phyloP scores from a whole-genome alignment of 1,284 basidiomycete genomes.

The Malassezia yamatoensis region DNA sequence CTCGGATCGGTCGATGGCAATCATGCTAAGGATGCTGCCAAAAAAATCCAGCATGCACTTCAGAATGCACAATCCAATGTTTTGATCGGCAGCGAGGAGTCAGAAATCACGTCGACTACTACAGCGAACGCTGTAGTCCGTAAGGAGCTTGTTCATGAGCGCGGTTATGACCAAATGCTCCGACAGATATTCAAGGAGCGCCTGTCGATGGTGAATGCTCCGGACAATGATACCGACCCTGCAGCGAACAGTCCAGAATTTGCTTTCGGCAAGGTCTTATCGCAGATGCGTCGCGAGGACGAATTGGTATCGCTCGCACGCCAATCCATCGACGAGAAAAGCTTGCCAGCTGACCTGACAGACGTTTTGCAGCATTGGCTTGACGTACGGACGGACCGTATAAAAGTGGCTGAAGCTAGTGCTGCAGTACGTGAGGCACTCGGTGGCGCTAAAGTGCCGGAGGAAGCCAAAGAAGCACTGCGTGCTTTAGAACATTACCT shows the following conservation, averaged over 20 bases:
- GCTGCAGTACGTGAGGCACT: constrained; percentile 42
- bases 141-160: constrained; percentile 69
- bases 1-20: constrained; percentile 26
- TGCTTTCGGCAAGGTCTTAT: constrained; percentile 79
- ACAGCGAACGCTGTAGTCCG: constrained; percentile 43
- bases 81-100: constrained; percentile 46
- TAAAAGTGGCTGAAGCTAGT: constrained; percentile 17
- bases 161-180: constrained; percentile 81
- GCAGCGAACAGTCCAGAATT: constrained; percentile 78
- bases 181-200: constrained; percentile 70
- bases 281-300: constrained; percentile 54
- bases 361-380: constrained; percentile 34
- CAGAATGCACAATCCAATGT: constrained; percentile 27
- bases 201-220: constrained; percentile 67
- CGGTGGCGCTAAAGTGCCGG: constrained; percentile 54
- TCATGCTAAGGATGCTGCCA: constrained; percentile 26
- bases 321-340: constrained; percentile 21
- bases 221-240: constrained; percentile 28
- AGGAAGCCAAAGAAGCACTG: constrained; percentile 26
- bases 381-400: constrained; percentile 23
- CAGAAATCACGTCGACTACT: constrained; percentile 42
- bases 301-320: constrained; percentile 35
- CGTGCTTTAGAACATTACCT: constrained; percentile 29
- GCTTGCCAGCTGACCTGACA: constrained; percentile 32
- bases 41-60: constrained; percentile 23